Percentiles rank a stretch among this genome's conserved stretches.
phyloP scores from a whole-genome alignment of 345 rosid species.

The Arabis alpina region DNA sequence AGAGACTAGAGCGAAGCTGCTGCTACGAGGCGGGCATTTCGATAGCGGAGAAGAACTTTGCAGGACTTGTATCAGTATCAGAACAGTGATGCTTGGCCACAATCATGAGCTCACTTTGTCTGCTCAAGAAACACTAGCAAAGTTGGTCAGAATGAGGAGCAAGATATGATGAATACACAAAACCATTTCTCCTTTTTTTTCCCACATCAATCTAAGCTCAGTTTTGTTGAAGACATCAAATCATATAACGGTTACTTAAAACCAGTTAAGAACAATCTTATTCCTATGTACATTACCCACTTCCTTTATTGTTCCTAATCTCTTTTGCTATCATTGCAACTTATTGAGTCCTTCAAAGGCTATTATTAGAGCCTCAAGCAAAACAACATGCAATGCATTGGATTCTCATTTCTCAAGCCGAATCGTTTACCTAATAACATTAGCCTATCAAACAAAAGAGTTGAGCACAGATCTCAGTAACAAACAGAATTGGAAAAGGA shows the following conservation, averaged over 20 bases:
- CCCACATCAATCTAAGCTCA: conserved; percentile 27
- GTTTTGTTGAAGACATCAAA: conserved; percentile 34
- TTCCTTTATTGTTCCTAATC: conserved; percentile 20
- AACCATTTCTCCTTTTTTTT: conserved; percentile 7
- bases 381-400: conserved; percentile 28
- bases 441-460: conserved; percentile 33
- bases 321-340: conserved; percentile 8
- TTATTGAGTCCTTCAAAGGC: not conserved
- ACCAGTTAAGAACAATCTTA: conserved; percentile 17
- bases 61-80: conserved; percentile 84
- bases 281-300: conserved; percentile 33
- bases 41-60: conserved; percentile 87
- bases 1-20: conserved; percentile 86
- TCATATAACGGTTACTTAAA: conserved; percentile 26
- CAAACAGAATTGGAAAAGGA: conserved; percentile 27
- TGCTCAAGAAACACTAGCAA: conserved; percentile 92
- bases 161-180: conserved; percentile 54
- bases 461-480: conserved; percentile 35
- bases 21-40: conserved; percentile 84
- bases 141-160: conserved; percentile 89
- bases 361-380: conserved; percentile 1
- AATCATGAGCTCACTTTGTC: conserved; percentile 80
- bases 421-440: conserved; percentile 1
- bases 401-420: conserved; percentile 37
- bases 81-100: conserved; percentile 94